Evolutionary conservation across 371 early-diverging fungal species (phyloP).

Genomic region (Rhizopus arrhizus): DNA sequence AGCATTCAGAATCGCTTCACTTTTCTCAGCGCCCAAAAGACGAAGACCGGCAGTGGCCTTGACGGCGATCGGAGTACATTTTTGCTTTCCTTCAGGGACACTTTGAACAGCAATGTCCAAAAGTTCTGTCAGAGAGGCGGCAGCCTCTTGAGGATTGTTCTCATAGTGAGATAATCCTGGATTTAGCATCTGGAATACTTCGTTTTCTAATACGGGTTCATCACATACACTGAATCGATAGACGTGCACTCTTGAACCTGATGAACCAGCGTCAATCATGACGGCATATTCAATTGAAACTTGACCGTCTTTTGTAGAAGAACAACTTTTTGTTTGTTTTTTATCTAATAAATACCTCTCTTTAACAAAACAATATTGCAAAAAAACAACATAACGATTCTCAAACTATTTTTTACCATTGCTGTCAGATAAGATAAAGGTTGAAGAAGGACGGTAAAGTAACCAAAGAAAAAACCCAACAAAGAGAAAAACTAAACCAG

Average conservation of each 20-base stretch:
- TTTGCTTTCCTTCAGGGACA: constrained; percentile 61
- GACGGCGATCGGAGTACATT: constrained; percentile 90
- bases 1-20: constrained; percentile 70
- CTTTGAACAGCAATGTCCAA: constrained; percentile 73
- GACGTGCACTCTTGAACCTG: constrained; percentile 96
- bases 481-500: neutral
- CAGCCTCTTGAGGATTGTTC: constrained; percentile 76
- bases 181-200: constrained; percentile 82
- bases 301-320: constrained; percentile 46
- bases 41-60: constrained; percentile 97
- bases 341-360: no score
- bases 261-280: constrained; percentile 96
- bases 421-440: neutral
- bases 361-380: neutral
- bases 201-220: constrained; percentile 69
- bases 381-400: neutral
- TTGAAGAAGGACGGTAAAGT: neutral
- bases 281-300: constrained; percentile 61
- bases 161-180: constrained; percentile 85
- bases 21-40: constrained; percentile 68
- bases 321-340: neutral
- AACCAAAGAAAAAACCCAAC: neutral
- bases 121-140: constrained; percentile 77
- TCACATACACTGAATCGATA: constrained; percentile 90
- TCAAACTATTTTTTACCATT: neutral